These are phyloP conservation scores for Garcileccinum viscosum DNA, from an alignment of 1,284 basidiomycete genomes.

Conservation along the genomic window DNA sequence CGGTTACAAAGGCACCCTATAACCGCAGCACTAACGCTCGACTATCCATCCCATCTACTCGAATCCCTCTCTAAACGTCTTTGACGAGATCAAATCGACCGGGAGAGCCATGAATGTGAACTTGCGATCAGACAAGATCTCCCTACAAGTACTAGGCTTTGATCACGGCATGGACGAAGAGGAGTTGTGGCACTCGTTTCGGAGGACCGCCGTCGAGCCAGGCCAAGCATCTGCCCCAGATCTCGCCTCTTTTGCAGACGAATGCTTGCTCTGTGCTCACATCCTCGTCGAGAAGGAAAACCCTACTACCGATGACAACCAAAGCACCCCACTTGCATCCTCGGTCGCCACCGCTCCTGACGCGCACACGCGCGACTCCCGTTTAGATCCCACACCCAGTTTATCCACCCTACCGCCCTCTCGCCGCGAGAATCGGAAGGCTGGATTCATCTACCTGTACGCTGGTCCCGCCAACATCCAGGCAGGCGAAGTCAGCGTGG, in stretches of 20 bases:
- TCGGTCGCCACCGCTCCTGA: neutral
- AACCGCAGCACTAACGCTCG: conserved; percentile 20
- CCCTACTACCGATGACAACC: neutral
- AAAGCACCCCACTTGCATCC: neutral
- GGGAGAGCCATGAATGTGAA: conserved; percentile 8
- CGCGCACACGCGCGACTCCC: no score
- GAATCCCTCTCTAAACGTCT: neutral
- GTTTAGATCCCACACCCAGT: neutral
- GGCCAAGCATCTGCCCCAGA: conserved; percentile 31
- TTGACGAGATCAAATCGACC: neutral
- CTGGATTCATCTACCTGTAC: conserved; percentile 56
- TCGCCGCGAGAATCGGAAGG: neutral
- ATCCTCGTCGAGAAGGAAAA: conserved; percentile 13
- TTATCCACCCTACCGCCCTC: rapidly evolving
- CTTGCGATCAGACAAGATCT: conserved; percentile 21
- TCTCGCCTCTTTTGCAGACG: conserved; percentile 33
- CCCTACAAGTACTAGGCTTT: conserved; percentile 8
- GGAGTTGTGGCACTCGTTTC: conserved; percentile 32
- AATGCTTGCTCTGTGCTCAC: conserved; percentile 36
- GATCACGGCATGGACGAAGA: neutral
- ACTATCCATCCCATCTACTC: neutral
- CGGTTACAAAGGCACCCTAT: conserved; percentile 1
- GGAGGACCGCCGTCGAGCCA: conserved; percentile 33
- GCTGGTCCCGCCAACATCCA: conserved; percentile 32
- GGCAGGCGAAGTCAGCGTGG: conserved; percentile 56